A percentile compares a stretch with the other conserved stretches of the same genome.
Evolutionary conservation across 495 filamentous ascomycete species (phyloP).

Genomic region (Podospora appendiculata): DNA sequence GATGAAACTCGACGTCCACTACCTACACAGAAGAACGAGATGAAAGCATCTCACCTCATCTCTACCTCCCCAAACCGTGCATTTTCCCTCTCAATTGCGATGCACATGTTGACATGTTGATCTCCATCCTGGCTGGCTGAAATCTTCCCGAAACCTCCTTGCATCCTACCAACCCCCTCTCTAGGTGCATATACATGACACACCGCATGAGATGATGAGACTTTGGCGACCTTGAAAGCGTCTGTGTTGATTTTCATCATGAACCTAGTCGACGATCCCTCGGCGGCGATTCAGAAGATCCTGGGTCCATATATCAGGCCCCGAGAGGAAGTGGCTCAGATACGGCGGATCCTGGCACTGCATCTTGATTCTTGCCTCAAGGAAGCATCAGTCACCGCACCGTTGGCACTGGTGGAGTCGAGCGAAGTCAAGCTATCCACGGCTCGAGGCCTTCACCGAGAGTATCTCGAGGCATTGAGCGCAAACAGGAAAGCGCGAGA

Average conservation of each 20-base stretch:
- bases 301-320: constrained; percentile 31
- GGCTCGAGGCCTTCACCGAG: constrained; percentile 28
- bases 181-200: no score
- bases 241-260: background rate
- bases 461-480: constrained; percentile 52
- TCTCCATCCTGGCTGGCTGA: no score
- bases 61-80: no score
- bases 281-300: constrained; percentile 16
- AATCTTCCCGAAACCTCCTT: no score
- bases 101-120: no score
- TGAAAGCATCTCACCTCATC: no score
- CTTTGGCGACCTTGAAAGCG: background rate
- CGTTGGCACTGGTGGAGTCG: constrained; percentile 30
- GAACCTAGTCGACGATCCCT: constrained; percentile 5
- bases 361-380: constrained; percentile 28
- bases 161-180: no score
- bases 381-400: constrained; percentile 19
- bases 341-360: constrained; percentile 32
- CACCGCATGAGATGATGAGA: no score
- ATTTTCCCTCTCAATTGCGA: no score
- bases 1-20: no score
- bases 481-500: constrained; percentile 48
- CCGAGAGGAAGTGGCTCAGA: constrained; percentile 34
- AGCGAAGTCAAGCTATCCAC: constrained; percentile 7
- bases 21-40: no score